These are phyloP conservation scores for Aegilops longissima DNA, from an alignment of 176 grass and related monocot species.

Conservation along the genomic window DNA sequence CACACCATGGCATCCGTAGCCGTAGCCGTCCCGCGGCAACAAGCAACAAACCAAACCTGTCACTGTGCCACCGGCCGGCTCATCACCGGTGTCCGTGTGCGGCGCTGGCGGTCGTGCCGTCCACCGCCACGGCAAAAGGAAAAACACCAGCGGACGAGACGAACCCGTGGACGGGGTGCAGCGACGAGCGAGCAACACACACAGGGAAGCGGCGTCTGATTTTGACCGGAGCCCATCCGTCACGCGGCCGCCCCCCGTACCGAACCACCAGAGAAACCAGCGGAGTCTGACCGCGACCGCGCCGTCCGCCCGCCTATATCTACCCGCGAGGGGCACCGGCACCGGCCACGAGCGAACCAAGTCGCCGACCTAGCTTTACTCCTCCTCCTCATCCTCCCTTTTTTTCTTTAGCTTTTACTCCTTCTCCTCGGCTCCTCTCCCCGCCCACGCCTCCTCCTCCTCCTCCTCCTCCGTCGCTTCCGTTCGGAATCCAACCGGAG, in stretches of 20 bases:
- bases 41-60: background rate
- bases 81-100: too few relatives aligned
- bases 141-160: background rate
- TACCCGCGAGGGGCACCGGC: conserved; percentile 8
- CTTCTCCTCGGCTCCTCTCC: conserved; percentile 13
- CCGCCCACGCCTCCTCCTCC: conserved; percentile 15
- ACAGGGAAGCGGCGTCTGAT: background rate
- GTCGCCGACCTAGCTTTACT: background rate
- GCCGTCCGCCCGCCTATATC: conserved; percentile 3
- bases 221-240: background rate
- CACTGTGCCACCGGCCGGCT: too few relatives aligned
- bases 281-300: background rate
- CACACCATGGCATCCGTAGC: too few relatives aligned
- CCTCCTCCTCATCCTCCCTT: background rate
- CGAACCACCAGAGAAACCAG: background rate
- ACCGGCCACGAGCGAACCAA: background rate
- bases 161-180: background rate
- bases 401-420: background rate
- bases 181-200: background rate
- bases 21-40: background rate
- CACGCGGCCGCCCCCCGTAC: background rate
- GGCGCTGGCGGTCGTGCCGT: background rate
- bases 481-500: background rate
- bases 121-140: background rate
- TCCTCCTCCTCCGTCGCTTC: background rate